Evolutionary conservation across 148 eudicot genomes (phyloP), one percentile per base, ranked within the genome.

Genomic region (Gaultheria prostrata): DNA sequence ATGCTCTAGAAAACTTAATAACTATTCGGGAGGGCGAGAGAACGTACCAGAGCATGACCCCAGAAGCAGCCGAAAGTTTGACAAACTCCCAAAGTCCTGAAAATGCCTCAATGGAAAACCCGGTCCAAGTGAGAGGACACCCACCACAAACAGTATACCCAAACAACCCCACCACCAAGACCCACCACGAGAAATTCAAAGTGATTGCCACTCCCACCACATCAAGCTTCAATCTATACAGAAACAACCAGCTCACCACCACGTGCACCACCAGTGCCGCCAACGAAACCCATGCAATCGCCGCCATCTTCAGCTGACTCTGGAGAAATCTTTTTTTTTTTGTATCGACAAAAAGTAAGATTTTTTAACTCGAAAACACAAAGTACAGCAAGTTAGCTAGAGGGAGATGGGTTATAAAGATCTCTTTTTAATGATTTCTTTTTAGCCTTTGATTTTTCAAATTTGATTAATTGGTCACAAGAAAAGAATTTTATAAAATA

Each of bases 101-200:
- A 83, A 91, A 88, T 2, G 92, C 94, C 54, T 91, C 92, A 35
- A 82, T 79, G 3, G 94, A 90, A 56, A 91, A 88, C 10, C 94
- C 94, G 11, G 80, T 43, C 94, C 94, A 91, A 3, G 94, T 87
- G 3, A 77, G 75, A 0, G 90, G 92, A 53, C 94, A 91, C 3
- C 91, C 90, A 45, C 94, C 92, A 3, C 35, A 74, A 11, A 86
- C 80, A 0, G 89, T 84, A 48, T 91, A 91, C 14, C 85, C 83
- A 14, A 80, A 72, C 10, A 88, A 46, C 73, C 91, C 94, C 0
- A 91, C 13, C 8, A 89, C 90, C 82, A 85, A 53, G 1, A 82
- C 84, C 94, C 92, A 90, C 92, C 92, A 91, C 1, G 90, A 88
- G 33, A 91, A 85, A 32, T 85, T 87, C 35, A 86, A 74, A 24